A percentile compares a stretch with the other conserved stretches of the same genome.
Evolutionary conservation across 75 land plant genomes (phyloP).

Genomic region (Ceratopteris richardii): DNA sequence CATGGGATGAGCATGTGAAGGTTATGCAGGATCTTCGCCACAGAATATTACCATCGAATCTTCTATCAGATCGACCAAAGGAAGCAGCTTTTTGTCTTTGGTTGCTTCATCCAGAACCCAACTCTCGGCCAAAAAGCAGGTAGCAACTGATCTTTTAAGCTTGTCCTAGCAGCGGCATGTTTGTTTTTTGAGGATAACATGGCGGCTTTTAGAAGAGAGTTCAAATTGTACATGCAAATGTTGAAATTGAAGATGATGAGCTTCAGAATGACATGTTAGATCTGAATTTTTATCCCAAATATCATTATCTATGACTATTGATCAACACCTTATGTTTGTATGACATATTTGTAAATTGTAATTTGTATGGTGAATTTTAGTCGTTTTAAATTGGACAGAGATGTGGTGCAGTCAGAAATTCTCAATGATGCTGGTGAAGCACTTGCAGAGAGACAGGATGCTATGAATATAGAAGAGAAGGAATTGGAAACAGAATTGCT

Average conservation of each 20-base stretch:
- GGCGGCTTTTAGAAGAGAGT: too few relatives aligned
- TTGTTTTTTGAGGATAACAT: too few relatives aligned
- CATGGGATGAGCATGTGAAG: conserved; percentile 43
- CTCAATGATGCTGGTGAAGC: conserved; percentile 38
- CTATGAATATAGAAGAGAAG: conserved; percentile 49
- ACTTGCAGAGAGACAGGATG: conserved; percentile 27
- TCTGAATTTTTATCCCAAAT: too few relatives aligned
- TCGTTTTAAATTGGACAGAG: conserved; percentile 37
- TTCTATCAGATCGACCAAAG: conserved; percentile 63
- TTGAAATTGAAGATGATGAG: too few relatives aligned
- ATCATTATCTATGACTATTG: too few relatives aligned
- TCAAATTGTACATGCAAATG: too few relatives aligned
- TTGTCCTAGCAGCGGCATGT: too few relatives aligned
- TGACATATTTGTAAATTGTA: not conserved
- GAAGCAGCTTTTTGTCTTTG: conserved; percentile 78
- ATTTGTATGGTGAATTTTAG: not conserved
- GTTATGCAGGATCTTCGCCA: conserved; percentile 68
- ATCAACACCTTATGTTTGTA: too few relatives aligned
- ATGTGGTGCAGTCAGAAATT: conserved; percentile 54
- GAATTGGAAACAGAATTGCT: conserved; percentile 66
- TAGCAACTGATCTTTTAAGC: too few relatives aligned
- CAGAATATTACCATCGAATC: conserved; percentile 63
- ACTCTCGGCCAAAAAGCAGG: conserved; percentile 62
- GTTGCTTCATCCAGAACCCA: conserved; percentile 74
- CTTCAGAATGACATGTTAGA: too few relatives aligned